Conservation (phyloP, 176 grass and related monocot species). For the Tillandsia leiboldiana region DNA sequence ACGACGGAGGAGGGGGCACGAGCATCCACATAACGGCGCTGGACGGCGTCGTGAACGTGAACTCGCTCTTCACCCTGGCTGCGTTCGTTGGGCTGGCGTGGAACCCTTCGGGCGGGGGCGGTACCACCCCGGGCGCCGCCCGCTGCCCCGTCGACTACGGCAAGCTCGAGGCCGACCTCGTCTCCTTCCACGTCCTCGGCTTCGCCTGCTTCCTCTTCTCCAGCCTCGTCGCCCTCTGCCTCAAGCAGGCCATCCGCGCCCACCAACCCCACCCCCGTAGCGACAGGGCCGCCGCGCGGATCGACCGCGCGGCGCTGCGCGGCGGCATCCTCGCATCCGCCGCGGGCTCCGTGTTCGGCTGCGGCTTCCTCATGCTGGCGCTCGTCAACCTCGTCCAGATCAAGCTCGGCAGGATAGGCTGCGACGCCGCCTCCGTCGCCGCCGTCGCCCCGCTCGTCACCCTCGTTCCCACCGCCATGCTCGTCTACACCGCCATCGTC, state of each 20-base stretch:
- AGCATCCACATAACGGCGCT: constrained; percentile 78
- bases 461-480: constrained; percentile 61
- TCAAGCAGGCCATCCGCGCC: constrained; percentile 80
- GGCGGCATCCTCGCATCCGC: constrained; percentile 59
- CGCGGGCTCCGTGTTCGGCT: constrained; percentile 46
- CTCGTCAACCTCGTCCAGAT: constrained; percentile 85
- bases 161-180: constrained; percentile 49
- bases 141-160: constrained; percentile 40
- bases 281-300: constrained; percentile 15
- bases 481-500: constrained; percentile 64
- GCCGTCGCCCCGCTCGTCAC: constrained; percentile 63
- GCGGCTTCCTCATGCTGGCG: constrained; percentile 77
- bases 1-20: constrained; percentile 32
- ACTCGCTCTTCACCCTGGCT: constrained; percentile 83
- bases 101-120: constrained; percentile 43
- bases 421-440: constrained; percentile 35
- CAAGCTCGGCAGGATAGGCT: constrained; percentile 61
- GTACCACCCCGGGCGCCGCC: constrained; percentile 7
- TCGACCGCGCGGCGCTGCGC: constrained; percentile 61
- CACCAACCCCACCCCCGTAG: constrained; percentile 1
- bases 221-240: constrained; percentile 91
- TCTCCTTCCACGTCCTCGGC: constrained; percentile 73
- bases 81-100: constrained; percentile 66
- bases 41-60: constrained; percentile 95
- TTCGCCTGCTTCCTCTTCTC: constrained; percentile 97